These are phyloP conservation scores for Pyrus pyrifolia DNA, from an alignment of 306 rosid species.

Conservation along the genomic window DNA sequence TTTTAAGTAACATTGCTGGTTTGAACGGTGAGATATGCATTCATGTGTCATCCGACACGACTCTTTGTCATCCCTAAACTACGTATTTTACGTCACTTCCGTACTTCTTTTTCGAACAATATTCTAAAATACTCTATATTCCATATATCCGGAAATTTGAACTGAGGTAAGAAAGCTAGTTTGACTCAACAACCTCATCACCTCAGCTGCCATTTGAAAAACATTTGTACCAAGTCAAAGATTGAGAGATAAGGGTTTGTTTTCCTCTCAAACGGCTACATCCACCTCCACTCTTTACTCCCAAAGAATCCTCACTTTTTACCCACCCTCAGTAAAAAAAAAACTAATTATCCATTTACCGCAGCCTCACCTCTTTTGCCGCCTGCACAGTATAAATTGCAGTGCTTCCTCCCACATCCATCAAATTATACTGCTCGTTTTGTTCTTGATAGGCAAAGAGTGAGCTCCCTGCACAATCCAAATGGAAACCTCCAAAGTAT, in stretches of 20 bases:
- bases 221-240: conserved; percentile 32
- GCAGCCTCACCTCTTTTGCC: conserved; percentile 18
- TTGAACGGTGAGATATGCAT: no score
- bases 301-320: conserved; percentile 32
- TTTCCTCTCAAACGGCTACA: neutral
- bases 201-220: conserved; percentile 6
- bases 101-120: no score
- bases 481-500: conserved; percentile 18
- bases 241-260: neutral
- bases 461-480: conserved; percentile 33
- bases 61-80: no score
- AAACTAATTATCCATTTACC: neutral
- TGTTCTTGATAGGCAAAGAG: neutral
- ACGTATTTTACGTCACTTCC: rapidly evolving
- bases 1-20: no score
- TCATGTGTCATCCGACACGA: no score
- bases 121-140: no score
- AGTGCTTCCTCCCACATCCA: neutral
- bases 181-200: conserved; percentile 6
- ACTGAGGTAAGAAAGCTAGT: neutral
- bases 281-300: conserved; percentile 38
- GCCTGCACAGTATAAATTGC: neutral
- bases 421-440: neutral
- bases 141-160: neutral
- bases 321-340: conserved; percentile 10